Percentiles rank a stretch among this genome's conserved stretches.
These are phyloP conservation scores for Peronosclerospora sorghi DNA, from an alignment of 352 stramenopile genomes.

Conservation along the genomic window DNA sequence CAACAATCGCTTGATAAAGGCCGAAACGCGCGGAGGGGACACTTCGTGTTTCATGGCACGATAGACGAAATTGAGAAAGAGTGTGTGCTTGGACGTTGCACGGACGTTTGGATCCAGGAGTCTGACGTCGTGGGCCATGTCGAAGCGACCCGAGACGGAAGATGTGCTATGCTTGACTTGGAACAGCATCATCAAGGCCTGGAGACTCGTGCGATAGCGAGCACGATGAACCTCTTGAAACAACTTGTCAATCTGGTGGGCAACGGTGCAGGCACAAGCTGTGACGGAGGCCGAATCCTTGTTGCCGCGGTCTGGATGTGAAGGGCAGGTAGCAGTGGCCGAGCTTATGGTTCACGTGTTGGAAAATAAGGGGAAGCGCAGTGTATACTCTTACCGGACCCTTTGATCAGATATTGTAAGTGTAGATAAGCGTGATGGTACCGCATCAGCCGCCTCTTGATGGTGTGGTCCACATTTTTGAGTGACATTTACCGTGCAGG, in stretches of 20 bases:
- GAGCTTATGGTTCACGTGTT: no score
- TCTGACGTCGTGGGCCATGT: slow-evolving; percentile 94
- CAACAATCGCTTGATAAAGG: slow-evolving; percentile 92
- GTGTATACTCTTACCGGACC: no score
- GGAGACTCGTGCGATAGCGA: slow-evolving; percentile 90
- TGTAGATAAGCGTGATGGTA: no score
- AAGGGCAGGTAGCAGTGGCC: no score
- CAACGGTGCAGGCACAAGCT: no score
- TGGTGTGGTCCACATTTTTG: no score
- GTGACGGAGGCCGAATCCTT: no score
- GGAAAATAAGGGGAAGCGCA: no score
- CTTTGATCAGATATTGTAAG: no score
- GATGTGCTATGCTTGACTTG: slow-evolving; percentile 85
- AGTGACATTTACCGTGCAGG: no score
- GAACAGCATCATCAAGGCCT: slow-evolving; percentile 94
- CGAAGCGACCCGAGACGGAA: slow-evolving; percentile 92
- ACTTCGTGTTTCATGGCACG: slow-evolving; percentile 93
- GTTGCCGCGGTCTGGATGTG: no score
- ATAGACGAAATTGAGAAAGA: slow-evolving; percentile 98
- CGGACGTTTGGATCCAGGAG: slow-evolving; percentile 83
- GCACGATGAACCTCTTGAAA: slow-evolving; percentile 77
- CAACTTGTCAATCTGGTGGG: slow-evolving; percentile 65
- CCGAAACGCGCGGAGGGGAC: slow-evolving; percentile 64
- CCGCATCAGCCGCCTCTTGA: no score
- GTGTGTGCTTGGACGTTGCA: slow-evolving; percentile 90